A percentile compares a stretch with the other conserved stretches of the same genome.
Evolutionary conservation across 768 basidiomycete species (phyloP).

Genomic region (Tulasnella sp.): DNA sequence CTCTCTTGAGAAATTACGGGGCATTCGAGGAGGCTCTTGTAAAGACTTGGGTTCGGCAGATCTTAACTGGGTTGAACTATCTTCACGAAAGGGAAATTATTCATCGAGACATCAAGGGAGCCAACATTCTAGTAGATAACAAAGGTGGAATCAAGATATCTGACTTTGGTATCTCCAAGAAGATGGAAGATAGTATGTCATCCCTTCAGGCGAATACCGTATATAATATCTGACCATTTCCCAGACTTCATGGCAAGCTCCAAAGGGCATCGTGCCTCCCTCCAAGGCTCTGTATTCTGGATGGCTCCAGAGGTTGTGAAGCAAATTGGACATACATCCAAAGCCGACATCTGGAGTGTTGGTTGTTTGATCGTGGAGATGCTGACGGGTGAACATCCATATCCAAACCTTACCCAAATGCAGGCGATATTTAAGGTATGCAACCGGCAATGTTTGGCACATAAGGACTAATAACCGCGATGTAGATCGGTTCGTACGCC

Average conservation of each 20-base stretch:
- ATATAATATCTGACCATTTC: constrained; percentile 21
- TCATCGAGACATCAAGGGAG: constrained; percentile 97
- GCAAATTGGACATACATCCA: constrained; percentile 80
- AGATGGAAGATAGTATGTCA: constrained; percentile 84
- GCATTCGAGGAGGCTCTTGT: constrained; percentile 90
- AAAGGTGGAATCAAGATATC: constrained; percentile 96
- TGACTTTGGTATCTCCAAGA: constrained; percentile 95
- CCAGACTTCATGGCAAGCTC: constrained; percentile 36
- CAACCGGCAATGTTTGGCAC: not conserved
- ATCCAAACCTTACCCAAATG: constrained; percentile 95
- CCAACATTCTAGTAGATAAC: constrained; percentile 96
- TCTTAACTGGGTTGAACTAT: constrained; percentile 76
- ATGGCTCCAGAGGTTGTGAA: constrained; percentile 99
- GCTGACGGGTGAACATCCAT: constrained; percentile 92
- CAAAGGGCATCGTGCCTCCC: constrained; percentile 73
- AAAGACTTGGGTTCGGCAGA: constrained; percentile 85
- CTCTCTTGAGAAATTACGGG: constrained; percentile 77
- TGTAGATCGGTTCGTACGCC: constrained; percentile 80
- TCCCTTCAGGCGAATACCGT: not conserved
- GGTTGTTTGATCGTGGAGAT: constrained; percentile 93
- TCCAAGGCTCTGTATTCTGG: constrained; percentile 98
- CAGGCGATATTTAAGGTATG: constrained; percentile 93
- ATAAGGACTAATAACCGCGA: not conserved
- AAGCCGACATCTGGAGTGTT: constrained; percentile 95
- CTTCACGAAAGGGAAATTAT: constrained; percentile 90